Percentiles rank a stretch among this genome's conserved stretches.
Evolutionary conservation across 805 yeast species (phyloP).

Genomic region (Starmerella sp.): DNA sequence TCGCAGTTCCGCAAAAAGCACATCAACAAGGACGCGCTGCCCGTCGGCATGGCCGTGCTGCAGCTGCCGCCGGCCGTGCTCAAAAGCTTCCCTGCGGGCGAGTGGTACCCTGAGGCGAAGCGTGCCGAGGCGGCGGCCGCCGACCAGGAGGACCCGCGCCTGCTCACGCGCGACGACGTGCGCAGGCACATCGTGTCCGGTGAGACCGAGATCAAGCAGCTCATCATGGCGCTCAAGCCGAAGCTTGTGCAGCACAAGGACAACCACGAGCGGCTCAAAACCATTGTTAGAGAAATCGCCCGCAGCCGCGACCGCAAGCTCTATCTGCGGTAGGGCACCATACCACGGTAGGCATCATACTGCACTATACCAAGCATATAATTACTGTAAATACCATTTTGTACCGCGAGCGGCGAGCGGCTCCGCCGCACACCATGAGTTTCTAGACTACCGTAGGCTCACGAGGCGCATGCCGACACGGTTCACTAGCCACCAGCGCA

Average conservation of each 20-base stretch:
- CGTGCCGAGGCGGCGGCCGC: slow-evolving; percentile 8
- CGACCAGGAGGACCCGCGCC: slow-evolving; percentile 27
- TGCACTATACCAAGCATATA: no score
- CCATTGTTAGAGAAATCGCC: slow-evolving; percentile 46
- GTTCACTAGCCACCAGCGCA: no score
- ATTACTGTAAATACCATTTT: no score
- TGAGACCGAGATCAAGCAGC: slow-evolving; percentile 44
- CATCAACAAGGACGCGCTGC: slow-evolving; percentile 33
- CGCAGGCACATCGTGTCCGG: slow-evolving; percentile 43
- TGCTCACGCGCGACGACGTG: slow-evolving; percentile 65
- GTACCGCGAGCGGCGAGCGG: no score
- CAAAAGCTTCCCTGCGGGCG: slow-evolving; percentile 60
- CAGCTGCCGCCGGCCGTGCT: slow-evolving; percentile 54
- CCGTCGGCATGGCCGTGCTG: slow-evolving; percentile 47
- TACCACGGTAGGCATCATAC: background rate
- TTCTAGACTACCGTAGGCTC: no score
- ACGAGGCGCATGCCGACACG: no score
- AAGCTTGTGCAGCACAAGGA: slow-evolving; percentile 55
- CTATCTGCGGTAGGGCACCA: slow-evolving; percentile 11
- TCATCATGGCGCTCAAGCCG: slow-evolving; percentile 48
- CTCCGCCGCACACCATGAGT: no score
- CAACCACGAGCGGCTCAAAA: slow-evolving; percentile 50
- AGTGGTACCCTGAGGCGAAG: slow-evolving; percentile 63
- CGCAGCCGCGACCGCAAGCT: slow-evolving; percentile 39
- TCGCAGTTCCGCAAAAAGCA: slow-evolving; percentile 26